Conservation (phyloP, 345 rosid species). For the Lepidium didymum region DNA sequence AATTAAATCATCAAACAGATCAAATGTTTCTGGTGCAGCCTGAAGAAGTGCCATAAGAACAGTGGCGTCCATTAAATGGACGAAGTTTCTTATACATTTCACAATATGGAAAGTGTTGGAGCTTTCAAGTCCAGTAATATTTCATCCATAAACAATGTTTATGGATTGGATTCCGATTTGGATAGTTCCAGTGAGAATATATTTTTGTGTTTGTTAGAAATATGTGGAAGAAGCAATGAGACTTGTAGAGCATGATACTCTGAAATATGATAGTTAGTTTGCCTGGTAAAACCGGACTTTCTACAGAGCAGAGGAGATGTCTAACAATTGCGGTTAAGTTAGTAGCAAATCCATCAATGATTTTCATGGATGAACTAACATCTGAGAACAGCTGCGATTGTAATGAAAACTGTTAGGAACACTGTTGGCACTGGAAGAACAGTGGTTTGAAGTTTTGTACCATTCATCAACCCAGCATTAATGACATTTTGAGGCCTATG, state of each 20-base stretch:
- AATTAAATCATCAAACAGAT: slow-evolving; percentile 75
- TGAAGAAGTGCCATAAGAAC: slow-evolving; percentile 92
- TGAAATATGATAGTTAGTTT: slow-evolving; percentile 69
- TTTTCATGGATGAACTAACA: slow-evolving; percentile 97
- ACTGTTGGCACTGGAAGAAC: slow-evolving; percentile 64
- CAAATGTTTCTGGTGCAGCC: slow-evolving; percentile 96
- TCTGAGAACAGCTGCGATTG: slow-evolving; percentile 96
- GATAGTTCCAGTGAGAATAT: background rate
- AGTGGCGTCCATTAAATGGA: slow-evolving; percentile 83
- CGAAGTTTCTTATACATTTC: slow-evolving; percentile 72
- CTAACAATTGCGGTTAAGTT: slow-evolving; percentile 91
- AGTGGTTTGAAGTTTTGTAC: slow-evolving; percentile 91
- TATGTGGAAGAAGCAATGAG: slow-evolving; percentile 91
- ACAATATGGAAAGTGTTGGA: slow-evolving; percentile 87
- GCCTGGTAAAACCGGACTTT: slow-evolving; percentile 76
- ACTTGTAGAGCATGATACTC: slow-evolving; percentile 70
- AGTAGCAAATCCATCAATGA: slow-evolving; percentile 90
- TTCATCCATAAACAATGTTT: slow-evolving; percentile 94
- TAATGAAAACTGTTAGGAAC: slow-evolving; percentile 87
- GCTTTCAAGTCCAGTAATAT: slow-evolving; percentile 90
- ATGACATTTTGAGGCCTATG: slow-evolving; percentile 91
- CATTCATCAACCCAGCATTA: slow-evolving; percentile 90
- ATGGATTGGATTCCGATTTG: background rate
- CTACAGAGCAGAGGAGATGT: slow-evolving; percentile 92
- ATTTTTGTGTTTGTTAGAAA: slow-evolving; percentile 39